Base-by-base conservation (phyloP, 2,329 filamentous ascomycete genomes). In the Alternaria panax region DNA sequence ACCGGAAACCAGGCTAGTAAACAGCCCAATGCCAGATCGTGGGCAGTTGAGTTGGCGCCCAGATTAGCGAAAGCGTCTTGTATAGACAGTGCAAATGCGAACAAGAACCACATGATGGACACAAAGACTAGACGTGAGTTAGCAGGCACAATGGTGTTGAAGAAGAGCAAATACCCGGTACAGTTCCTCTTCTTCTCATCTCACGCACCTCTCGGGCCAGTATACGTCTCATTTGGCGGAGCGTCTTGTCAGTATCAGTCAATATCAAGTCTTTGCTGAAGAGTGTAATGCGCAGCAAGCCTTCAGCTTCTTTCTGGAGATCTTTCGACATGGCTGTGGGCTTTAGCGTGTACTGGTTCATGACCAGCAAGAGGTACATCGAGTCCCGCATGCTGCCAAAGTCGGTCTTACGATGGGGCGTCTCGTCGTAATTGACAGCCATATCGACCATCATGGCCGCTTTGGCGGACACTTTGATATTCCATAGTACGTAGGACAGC, bases 1-100 rank as follows among this genome's bases (percentile, higher is more conserved):
- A 83, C 70, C 0, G 81, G 81, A 2, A 84, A 72, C 82, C 81
- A 84, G 5, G 78, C 75, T 4, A 83, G 70, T 5, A 83, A 54
- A 32, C 81, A 66, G 3, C 82, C 82, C 0, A 84, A 61, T 1
- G 81, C 78, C 0, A 83, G 73, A 54, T 81, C 78, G 48, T 83
- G 81, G 0, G 81, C 80, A 1, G 77, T 79, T 2, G 78, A 71
- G 34, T 80, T 80, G 11, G 75, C 61, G 2, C 80, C 81, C 0
- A 80, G 50, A 5, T 71, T 62, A 2, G 66, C 71, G 38, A 80
- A 79, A 0, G 78, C 75, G 7, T 70, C 64, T 61, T 79, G 70
- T 14, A 80, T 77, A 1, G 75, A 78, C 14, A 80, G 69, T 0
- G 67, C 75, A 2, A 79, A 69, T 3, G 76, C 71, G 41, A 80